phyloP scores from a whole-genome alignment of 2,329 filamentous ascomycete species.

The Hypoxylon rubiginosum region DNA sequence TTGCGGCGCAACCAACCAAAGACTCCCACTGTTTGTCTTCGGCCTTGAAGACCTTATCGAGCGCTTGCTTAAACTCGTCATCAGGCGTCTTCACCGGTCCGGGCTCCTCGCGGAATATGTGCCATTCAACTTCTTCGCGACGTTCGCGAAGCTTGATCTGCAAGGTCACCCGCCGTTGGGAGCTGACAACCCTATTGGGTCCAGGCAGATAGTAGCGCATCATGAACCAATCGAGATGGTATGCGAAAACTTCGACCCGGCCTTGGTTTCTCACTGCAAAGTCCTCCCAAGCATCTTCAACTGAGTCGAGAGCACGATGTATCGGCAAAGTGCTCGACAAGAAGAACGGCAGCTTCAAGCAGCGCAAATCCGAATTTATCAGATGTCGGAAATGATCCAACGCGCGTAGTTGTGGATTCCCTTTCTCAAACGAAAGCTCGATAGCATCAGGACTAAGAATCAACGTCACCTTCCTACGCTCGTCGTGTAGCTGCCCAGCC shows the following conservation, averaged over 20 bases:
- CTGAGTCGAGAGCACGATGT: slow-evolving; percentile 70
- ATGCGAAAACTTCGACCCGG: slow-evolving; percentile 64
- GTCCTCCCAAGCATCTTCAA: slow-evolving; percentile 69
- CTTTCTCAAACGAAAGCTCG: slow-evolving; percentile 69
- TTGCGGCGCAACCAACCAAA: slow-evolving; percentile 58
- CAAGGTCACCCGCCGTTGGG: slow-evolving; percentile 60
- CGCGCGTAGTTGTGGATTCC: slow-evolving; percentile 77
- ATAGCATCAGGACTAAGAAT: slow-evolving; percentile 69
- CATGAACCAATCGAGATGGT: slow-evolving; percentile 69
- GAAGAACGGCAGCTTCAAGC: slow-evolving; percentile 65
- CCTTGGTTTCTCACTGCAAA: slow-evolving; percentile 60
- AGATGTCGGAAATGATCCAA: slow-evolving; percentile 70
- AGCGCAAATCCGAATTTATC: slow-evolving; percentile 58
- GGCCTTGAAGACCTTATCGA: slow-evolving; percentile 49
- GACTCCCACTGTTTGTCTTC: slow-evolving; percentile 48
- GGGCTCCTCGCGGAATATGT: slow-evolving; percentile 57
- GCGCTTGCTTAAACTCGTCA: slow-evolving; percentile 49
- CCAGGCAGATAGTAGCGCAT: slow-evolving; percentile 65
- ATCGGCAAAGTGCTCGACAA: slow-evolving; percentile 74
- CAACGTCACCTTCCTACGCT: slow-evolving; percentile 67
- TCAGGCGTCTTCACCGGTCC: slow-evolving; percentile 43
- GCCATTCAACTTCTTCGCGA: slow-evolving; percentile 65
- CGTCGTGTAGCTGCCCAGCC: slow-evolving; percentile 35
- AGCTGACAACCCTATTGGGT: slow-evolving; percentile 44
- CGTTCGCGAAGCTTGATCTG: slow-evolving; percentile 65